Base-by-base conservation (phyloP, 768 basidiomycete species). In the Termitomyces eurrhizus region DNA sequence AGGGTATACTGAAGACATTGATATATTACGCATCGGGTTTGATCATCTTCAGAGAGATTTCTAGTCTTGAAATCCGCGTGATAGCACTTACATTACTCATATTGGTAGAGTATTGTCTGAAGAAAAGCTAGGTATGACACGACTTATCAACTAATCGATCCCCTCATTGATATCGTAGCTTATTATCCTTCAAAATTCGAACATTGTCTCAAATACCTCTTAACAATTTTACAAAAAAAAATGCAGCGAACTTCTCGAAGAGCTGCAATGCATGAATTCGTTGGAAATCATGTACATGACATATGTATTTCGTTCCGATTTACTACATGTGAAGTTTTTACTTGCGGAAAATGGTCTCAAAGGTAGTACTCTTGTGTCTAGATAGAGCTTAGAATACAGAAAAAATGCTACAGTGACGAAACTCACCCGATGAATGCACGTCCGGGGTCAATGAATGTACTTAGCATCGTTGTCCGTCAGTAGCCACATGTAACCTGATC, bases 381-480 rank as follows among this genome's bases (percentile, higher is more conserved):
- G 12, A 29, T 18, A 16, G 7, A 18, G 21, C 41, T 14, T 11
- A 26, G 48, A 37, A 39, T n/a, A 18, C 0, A 57, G 14, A 7
- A 49, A 18, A 55, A 29, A 26, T 14, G 26, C 8, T 29, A 12
- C 1, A 51, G 16, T 5, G 32, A 42, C 2, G 14, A 35, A 39
- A 71, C 78, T 58, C 65, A 84, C 83, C 80, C 83, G 35, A 83
- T 62, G 67, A 78, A 66, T 12, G 69, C 77, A 33, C 76, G 72
- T 12, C 84, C 85, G 35, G 84, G 84, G 64, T 87, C 84, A 61
- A 74, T 67, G 72, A 81, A 86, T 3, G 73, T 69, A 66, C 78
- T 80, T 57, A 32, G 33, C 49, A 18, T 37, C 24, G 52, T 24
- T 7, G 46, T 36, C 18, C 37, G 48, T 42, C 26, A 35, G 3